phyloP scores from a whole-genome alignment of 2,329 filamentous ascomycete genomes.

The Trichoderma arundinaceum region DNA sequence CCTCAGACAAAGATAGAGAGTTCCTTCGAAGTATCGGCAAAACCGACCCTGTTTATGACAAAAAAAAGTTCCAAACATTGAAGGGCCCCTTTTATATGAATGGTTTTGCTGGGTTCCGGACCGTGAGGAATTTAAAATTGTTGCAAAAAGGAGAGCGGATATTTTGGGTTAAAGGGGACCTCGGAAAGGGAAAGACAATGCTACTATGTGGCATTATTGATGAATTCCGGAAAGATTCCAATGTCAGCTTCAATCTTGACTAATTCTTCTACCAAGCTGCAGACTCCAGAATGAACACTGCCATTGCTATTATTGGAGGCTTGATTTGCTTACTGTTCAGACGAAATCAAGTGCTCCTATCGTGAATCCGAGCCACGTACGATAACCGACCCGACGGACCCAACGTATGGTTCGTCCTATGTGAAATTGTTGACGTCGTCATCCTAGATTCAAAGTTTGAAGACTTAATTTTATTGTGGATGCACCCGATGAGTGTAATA shows the following conservation, averaged over 20 bases:
- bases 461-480: background rate
- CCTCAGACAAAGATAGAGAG: background rate
- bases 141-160: background rate
- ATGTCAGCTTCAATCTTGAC: background rate
- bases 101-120: background rate
- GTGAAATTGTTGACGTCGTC: background rate
- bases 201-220: background rate
- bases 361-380: background rate
- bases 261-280: background rate
- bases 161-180: background rate
- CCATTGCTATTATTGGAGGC: background rate
- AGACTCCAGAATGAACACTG: background rate
- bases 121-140: background rate
- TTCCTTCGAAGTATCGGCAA: background rate
- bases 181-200: slow-evolving; percentile 2
- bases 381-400: background rate
- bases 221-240: background rate
- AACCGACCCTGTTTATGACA: background rate
- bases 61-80: background rate
- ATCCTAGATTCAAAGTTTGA: too few species aligned
- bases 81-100: background rate
- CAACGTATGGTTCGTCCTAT: background rate
- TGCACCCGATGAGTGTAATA: background rate
- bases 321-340: background rate
- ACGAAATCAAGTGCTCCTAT: background rate